Evolutionary conservation across 2,329 filamentous ascomycete genomes (phyloP).

Genomic region (Nigrograna mackinnonii): DNA sequence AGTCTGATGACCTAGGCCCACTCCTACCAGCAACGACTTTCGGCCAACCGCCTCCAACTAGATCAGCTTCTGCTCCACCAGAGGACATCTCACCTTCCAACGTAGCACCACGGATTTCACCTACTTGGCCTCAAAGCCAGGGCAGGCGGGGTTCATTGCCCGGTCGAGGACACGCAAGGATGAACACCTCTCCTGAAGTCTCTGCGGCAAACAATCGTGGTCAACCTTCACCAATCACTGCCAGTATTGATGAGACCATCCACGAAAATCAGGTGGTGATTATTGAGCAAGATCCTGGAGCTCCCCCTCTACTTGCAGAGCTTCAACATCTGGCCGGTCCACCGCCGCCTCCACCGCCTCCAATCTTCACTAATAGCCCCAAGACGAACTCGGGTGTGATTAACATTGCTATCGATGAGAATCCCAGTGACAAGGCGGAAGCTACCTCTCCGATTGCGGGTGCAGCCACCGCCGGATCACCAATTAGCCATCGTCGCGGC

Average conservation of each 20-base stretch:
- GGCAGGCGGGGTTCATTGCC: conserved; percentile 42
- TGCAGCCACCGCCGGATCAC: conserved; percentile 37
- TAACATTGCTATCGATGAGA: conserved; percentile 52
- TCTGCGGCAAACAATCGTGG: conserved; percentile 32
- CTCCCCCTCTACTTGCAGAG: conserved; percentile 60
- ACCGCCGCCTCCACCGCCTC: conserved; percentile 55
- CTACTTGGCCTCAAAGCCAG: conserved; percentile 18
- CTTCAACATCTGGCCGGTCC: conserved; percentile 63
- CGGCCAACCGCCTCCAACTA: conserved; percentile 41
- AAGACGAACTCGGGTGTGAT: conserved; percentile 42
- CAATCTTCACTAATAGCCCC: conserved; percentile 24
- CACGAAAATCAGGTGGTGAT: conserved; percentile 49
- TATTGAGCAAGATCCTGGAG: conserved; percentile 43
- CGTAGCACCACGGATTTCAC: conserved; percentile 22
- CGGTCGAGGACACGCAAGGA: conserved; percentile 42
- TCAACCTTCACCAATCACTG: conserved; percentile 46
- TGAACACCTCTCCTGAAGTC: conserved; percentile 48
- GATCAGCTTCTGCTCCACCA: conserved; percentile 53
- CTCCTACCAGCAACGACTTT: conserved; percentile 53
- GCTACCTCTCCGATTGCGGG: conserved; percentile 16
- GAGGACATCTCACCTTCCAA: conserved; percentile 41
- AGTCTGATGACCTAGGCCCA: conserved; percentile 49
- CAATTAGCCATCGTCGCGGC: conserved; percentile 54
- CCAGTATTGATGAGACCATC: conserved; percentile 60
- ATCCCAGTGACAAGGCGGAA: conserved; percentile 26